phyloP scores from a whole-genome alignment of 1,284 basidiomycete species.

The Tausonia pullulans region DNA sequence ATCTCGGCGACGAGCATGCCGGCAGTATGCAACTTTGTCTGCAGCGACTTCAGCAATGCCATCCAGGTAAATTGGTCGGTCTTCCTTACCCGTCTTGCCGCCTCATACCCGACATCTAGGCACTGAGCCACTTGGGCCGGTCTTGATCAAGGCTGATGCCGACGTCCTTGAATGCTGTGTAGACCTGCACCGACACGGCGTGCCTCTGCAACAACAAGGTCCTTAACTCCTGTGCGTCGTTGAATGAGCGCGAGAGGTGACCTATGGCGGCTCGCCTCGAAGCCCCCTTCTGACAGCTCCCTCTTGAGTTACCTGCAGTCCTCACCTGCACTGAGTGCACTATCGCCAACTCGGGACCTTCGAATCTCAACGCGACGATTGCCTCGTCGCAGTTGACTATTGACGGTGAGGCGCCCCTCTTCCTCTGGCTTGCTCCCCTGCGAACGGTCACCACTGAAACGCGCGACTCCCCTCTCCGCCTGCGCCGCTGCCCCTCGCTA shows the following conservation, averaged over 20 bases:
- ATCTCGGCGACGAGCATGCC: neutral
- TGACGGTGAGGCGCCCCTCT: neutral
- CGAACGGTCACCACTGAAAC: too few relatives aligned
- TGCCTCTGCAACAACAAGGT: neutral
- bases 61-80: neutral
- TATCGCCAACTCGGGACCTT: neutral
- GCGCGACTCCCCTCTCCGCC: neutral
- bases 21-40: neutral
- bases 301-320: neutral
- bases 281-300: neutral
- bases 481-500: neutral
- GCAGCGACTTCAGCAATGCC: neutral
- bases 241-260: neutral
- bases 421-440: neutral
- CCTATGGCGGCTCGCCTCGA: neutral
- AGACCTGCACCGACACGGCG: neutral
- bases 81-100: neutral
- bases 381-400: slow-evolving; percentile 8
- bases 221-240: neutral
- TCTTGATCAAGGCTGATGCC: too few relatives aligned
- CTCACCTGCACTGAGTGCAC: slow-evolving; percentile 12
- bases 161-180: too few relatives aligned
- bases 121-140: too few relatives aligned
- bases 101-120: neutral
- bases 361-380: slow-evolving; percentile 4